A percentile compares a stretch with the other conserved stretches of the same genome.
These are phyloP conservation scores for Penicillium cataractarum DNA, from an alignment of 495 filamentous ascomycete species.

Conservation along the genomic window DNA sequence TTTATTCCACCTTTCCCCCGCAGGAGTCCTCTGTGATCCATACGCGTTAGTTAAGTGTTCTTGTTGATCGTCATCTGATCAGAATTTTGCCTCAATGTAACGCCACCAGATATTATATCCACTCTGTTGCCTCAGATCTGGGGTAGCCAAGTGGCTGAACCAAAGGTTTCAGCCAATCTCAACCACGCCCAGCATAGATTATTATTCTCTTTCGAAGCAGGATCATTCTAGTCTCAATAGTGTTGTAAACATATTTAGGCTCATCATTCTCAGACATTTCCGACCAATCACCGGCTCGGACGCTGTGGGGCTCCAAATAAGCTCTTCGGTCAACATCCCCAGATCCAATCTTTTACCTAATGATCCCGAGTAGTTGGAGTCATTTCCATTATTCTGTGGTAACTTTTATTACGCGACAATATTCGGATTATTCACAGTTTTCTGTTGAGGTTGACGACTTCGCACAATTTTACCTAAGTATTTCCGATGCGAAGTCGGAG, in stretches of 20 bases:
- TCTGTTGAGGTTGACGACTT: background rate
- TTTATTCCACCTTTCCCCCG: background rate
- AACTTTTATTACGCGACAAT: conserved; percentile 14
- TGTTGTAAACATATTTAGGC: background rate
- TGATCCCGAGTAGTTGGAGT: conserved; percentile 27
- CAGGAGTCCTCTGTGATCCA: background rate
- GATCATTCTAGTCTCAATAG: background rate
- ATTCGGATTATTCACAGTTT: conserved; percentile 24
- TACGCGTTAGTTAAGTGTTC: too few species aligned
- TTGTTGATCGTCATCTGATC: background rate
- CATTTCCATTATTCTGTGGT: conserved; percentile 20
- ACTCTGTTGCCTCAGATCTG: background rate
- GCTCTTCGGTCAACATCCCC: conserved; percentile 17
- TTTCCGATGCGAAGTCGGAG: conserved; percentile 9
- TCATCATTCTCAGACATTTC: background rate
- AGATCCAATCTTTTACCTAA: conserved; percentile 32
- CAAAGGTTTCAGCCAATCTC: background rate
- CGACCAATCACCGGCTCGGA: background rate
- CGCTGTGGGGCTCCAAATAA: conserved; percentile 26
- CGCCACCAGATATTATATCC: background rate
- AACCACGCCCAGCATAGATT: background rate
- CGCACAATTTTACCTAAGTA: conserved; percentile 23
- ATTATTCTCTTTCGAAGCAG: background rate
- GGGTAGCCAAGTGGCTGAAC: background rate
- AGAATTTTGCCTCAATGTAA: background rate